Base-by-base conservation (phyloP, 805 yeast genomes). In the Pichia nanzhaoensis region DNA sequence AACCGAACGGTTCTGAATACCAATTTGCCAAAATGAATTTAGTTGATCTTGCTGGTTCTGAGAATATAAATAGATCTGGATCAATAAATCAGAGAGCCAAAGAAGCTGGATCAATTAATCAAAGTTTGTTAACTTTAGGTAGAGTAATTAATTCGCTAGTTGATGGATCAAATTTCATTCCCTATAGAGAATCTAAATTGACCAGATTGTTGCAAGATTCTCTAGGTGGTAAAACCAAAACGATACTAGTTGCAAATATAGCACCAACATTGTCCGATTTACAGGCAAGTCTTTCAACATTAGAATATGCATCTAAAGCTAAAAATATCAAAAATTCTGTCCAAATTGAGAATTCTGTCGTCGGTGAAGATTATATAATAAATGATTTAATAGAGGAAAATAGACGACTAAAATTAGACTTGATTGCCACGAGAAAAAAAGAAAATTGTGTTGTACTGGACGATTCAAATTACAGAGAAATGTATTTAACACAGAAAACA, bases 31-130 rank as follows among this genome's bases (percentile, higher is more conserved):
- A 66, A 45, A 53, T 65, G 61, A 87, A 89, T 58, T 67, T 89
- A 19, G 98, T 91, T 5, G 98, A 91, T 66, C 70, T 91, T 51
- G 99, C 98, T 0, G 98, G 99, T 0, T 85, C 95, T 5, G 99
- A 91, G 61, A 90, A 90, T 59, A 82, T 91, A 44, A 76, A 71
- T 51, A 70, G 88, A 55, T 85, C 96, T 0, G 99, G 99, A 3
- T 96, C 97, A 0, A 71, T 78, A 20, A 80, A 84, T 53, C 83
- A 79, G 58, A 72, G 96, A 37, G 96, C 96, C 0, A 80, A 88
- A 53, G 99, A 91, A 59, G 96, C 97, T 0, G 97, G 96, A 0
- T 78, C 87, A 17, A 90, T 90, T 41, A 91, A 91, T 63, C 95
- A 88, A 62, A 83, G 95, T 61, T 68, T 91, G 42, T 66, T 91